A percentile compares a stretch with the other conserved stretches of the same genome.
phyloP scores from a whole-genome alignment of 371 early-diverging fungal genomes.

The Pancytospora philotis region DNA sequence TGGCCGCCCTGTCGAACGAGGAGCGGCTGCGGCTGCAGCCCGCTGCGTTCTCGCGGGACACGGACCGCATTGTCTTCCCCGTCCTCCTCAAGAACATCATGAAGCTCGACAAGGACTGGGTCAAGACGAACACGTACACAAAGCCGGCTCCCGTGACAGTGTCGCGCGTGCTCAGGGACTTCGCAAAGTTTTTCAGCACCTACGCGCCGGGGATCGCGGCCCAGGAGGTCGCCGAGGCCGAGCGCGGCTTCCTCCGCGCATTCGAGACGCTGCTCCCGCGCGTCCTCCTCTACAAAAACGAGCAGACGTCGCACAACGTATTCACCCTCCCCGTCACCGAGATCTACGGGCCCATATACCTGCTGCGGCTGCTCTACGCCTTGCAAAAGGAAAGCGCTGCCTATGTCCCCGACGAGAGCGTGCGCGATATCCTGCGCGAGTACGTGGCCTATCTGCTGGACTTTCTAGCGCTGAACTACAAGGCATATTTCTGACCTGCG shows the following conservation, averaged over 20 bases:
- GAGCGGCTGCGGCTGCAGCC: background rate
- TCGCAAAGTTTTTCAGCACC: constrained; percentile 4
- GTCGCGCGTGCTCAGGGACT: background rate
- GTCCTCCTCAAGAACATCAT: constrained; percentile 5
- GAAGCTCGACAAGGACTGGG: background rate
- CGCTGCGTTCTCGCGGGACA: background rate
- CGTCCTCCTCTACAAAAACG: constrained; percentile 2
- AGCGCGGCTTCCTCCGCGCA: background rate
- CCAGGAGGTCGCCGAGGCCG: constrained; percentile 1
- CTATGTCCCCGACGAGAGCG: background rate
- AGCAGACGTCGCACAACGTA: background rate
- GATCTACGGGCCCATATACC: constrained; percentile 11
- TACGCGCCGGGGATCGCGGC: background rate
- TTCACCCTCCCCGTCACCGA: background rate
- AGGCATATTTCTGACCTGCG: constrained; percentile 25
- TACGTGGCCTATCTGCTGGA: constrained; percentile 14
- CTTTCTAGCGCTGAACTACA: constrained; percentile 8
- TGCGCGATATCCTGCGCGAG: background rate
- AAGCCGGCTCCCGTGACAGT: background rate
- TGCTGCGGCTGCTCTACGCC: constrained; percentile 12
- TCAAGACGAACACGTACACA: background rate
- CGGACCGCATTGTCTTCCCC: background rate
- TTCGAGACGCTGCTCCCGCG: constrained; percentile 2
- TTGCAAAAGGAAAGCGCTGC: background rate
- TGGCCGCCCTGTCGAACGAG: background rate